Base-by-base conservation (phyloP, 345 rosid genomes). In the Eucalyptus cloeziana region DNA sequence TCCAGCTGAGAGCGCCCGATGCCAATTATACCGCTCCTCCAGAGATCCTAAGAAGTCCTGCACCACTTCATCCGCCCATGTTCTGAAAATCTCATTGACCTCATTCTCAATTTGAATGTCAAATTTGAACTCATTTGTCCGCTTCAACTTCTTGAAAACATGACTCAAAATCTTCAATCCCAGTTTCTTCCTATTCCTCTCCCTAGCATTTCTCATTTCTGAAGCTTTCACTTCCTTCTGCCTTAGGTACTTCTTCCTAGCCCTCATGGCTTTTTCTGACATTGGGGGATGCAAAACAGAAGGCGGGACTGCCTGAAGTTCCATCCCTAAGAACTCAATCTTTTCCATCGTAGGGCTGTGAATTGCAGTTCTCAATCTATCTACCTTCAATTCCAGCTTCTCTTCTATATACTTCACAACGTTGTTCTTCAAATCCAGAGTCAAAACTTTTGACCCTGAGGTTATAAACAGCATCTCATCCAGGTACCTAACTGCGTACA, bases 231-330 rank as follows among this genome's bases (percentile, higher is more conserved):
- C 99, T 91, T 96, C 98, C 93, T 96, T 96, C 92, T 96, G 99
- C 87, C 98, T 94, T 87, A 92, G 93, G 90, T 96, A 96, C 92
- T 97, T 97, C 91, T 96, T 97, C 92, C 95, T 94, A 6, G 98
- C 99, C 91, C 99, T 93, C 22, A 96, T 88, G 24, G 96, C 99
- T 86, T 97, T 97, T 89, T 96, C 98, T 10, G 99, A 96, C 94
- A 92, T 89, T 71, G 97, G 98, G 13, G 97, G 98, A 85, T 89
- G 94, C 94, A 97, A 91, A 89, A 97, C 94, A 9, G 98, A 97
- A 91, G 99, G 99, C 3, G 92, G 96, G 69, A 97, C 98, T 67
- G 97, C 99, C 93, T 96, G 99, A 89, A 97, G 91, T 93, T 94
- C 97, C 96, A 96, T 93, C 86, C 96, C 98, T 87, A 96, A 90